phyloP scores from a whole-genome alignment of 768 basidiomycete genomes.

The Russula griseocarnosa region DNA sequence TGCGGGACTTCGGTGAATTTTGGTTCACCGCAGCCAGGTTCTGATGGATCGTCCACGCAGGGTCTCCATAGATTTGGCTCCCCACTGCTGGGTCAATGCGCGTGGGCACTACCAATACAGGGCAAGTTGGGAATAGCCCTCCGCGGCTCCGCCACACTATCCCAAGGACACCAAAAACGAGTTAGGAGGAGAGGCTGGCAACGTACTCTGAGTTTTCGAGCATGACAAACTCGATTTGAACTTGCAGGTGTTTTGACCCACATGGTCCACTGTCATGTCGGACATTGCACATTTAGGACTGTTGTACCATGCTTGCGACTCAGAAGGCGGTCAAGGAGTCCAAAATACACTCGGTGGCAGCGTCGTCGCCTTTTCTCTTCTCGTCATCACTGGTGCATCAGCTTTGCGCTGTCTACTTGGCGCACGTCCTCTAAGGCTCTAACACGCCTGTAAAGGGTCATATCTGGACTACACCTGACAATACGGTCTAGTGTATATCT shows the following conservation, averaged over 20 bases:
- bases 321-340: background rate
- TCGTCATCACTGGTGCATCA: background rate
- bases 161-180: background rate
- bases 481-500: constrained; percentile 7
- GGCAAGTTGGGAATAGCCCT: background rate
- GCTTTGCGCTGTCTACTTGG: background rate
- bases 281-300: constrained; percentile 3
- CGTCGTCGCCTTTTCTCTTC: background rate
- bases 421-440: background rate
- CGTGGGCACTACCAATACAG: background rate
- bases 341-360: background rate
- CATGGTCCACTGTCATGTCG: background rate
- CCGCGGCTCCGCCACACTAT: background rate
- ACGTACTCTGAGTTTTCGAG: constrained; percentile 13
- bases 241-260: background rate
- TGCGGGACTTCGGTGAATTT: background rate
- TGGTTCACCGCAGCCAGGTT: background rate
- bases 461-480: background rate
- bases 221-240: background rate
- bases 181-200: too few species aligned
- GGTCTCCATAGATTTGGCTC: background rate
- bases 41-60: background rate
- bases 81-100: background rate
- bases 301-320: constrained; percentile 6
- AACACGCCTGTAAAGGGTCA: background rate